Percentiles rank a stretch among this genome's conserved stretches.
Conservation (phyloP, 768 basidiomycete species). For the Termitomyces sp. region DNA sequence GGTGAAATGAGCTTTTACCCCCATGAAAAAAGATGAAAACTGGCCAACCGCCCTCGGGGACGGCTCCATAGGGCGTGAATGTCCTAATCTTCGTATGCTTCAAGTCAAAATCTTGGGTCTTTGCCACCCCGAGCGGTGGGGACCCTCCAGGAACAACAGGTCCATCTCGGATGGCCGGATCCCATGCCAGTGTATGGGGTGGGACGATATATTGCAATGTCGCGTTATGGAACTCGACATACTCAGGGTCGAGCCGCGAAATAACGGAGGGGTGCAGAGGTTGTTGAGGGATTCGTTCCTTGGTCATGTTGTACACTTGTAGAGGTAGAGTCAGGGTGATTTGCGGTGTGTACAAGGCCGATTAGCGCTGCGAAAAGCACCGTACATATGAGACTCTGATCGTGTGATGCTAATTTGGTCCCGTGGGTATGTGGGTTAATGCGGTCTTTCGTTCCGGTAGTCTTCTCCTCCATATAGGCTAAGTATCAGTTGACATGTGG, state of each 20-base stretch:
- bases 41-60: slow-evolving; percentile 60
- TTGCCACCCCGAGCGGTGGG: slow-evolving; percentile 49
- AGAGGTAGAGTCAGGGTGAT: neutral
- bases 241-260: slow-evolving; percentile 59
- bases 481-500: no score
- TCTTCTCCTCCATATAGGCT: neutral
- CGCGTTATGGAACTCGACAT: slow-evolving; percentile 55
- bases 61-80: slow-evolving; percentile 53
- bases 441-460: neutral
- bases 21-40: slow-evolving; percentile 74
- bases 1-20: slow-evolving; percentile 31
- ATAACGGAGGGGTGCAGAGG: slow-evolving; percentile 63
- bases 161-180: slow-evolving; percentile 45
- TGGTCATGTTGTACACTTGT: neutral
- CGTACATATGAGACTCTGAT: neutral
- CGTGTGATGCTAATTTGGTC: neutral
- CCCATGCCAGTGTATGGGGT: slow-evolving; percentile 58
- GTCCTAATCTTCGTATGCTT: slow-evolving; percentile 51
- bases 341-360: neutral
- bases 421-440: neutral
- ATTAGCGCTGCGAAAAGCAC: neutral
- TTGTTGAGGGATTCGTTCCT: slow-evolving; percentile 22
- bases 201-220: slow-evolving; percentile 40
- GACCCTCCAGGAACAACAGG: slow-evolving; percentile 55
- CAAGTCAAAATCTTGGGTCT: slow-evolving; percentile 46